Conservation (phyloP, 192 early-diverging fungal species). For the Podila epigama region DNA sequence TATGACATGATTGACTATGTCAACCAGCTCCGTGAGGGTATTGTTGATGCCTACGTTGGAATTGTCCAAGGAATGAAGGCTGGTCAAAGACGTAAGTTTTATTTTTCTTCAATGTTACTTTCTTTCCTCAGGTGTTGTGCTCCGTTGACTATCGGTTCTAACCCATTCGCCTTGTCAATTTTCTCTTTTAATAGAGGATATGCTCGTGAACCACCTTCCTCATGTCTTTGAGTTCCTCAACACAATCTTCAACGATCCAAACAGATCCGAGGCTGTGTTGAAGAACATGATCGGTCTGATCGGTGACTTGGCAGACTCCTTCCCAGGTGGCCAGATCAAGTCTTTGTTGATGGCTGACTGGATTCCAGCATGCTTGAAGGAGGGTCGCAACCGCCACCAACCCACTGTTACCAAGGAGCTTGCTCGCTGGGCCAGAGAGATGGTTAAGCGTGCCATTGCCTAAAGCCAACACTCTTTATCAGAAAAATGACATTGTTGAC, state of each 20-base stretch:
- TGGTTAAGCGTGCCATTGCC: constrained; percentile 63
- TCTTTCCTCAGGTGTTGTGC: neutral
- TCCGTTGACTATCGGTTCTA: neutral
- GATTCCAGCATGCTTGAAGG: constrained; percentile 78
- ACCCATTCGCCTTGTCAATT: constrained; percentile 3
- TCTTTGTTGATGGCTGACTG: constrained; percentile 73
- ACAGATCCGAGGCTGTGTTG: constrained; percentile 72
- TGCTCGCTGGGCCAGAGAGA: constrained; percentile 75
- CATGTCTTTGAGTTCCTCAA: constrained; percentile 84
- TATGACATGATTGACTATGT: constrained; percentile 90
- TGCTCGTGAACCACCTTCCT: constrained; percentile 67
- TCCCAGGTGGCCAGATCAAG: constrained; percentile 79
- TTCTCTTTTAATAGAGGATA: constrained; percentile 56
- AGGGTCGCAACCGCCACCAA: constrained; percentile 70
- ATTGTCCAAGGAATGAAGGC: constrained; percentile 92
- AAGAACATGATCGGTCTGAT: constrained; percentile 87
- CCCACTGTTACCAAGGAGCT: constrained; percentile 63
- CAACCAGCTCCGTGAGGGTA: constrained; percentile 83
- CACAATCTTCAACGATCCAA: constrained; percentile 66
- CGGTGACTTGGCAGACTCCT: constrained; percentile 92
- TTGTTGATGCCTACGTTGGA: constrained; percentile 95
- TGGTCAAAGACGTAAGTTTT: constrained; percentile 67
- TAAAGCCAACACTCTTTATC: no score
- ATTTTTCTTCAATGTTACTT: neutral
- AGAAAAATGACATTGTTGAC: no score